Evolutionary conservation across 768 basidiomycete genomes (phyloP).

Genomic region (Coprinopsis sp.): DNA sequence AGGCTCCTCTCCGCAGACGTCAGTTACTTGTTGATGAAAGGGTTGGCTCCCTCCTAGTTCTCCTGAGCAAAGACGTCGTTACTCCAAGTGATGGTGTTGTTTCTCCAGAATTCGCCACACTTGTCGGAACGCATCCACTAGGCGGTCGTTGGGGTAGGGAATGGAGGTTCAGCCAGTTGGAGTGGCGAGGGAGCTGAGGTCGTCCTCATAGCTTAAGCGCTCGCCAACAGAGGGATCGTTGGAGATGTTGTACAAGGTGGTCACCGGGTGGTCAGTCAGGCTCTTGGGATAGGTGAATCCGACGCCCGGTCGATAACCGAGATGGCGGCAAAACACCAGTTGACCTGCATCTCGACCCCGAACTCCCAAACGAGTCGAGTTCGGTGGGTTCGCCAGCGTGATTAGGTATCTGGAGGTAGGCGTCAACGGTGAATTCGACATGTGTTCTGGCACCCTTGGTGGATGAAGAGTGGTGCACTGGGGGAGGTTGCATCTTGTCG

Average conservation of each 20-base stretch:
- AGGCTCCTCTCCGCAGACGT: slow-evolving; percentile 64
- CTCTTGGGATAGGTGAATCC: slow-evolving; percentile 59
- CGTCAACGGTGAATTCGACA: slow-evolving; percentile 41
- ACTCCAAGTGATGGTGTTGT: slow-evolving; percentile 80
- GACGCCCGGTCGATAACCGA: slow-evolving; percentile 94
- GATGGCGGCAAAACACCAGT: slow-evolving; percentile 93
- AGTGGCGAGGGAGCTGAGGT: slow-evolving; percentile 72
- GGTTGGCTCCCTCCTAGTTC: slow-evolving; percentile 76
- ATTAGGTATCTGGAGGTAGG: slow-evolving; percentile 77
- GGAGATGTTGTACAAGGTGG: slow-evolving; percentile 68
- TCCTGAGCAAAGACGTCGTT: slow-evolving; percentile 95
- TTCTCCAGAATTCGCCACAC: slow-evolving; percentile 41
- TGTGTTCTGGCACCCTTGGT: slow-evolving; percentile 29
- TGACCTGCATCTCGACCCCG: slow-evolving; percentile 90
- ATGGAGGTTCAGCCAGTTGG: slow-evolving; percentile 91
- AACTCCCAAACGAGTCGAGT: slow-evolving; percentile 87
- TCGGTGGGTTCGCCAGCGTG: slow-evolving; percentile 51
- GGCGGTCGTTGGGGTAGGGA: slow-evolving; percentile 67
- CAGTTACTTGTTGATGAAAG: slow-evolving; percentile 70
- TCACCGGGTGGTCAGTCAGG: slow-evolving; percentile 26
- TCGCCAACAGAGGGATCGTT: slow-evolving; percentile 76
- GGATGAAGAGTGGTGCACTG: slow-evolving; percentile 43
- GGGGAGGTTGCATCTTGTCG: slow-evolving; percentile 42
- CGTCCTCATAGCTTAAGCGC: slow-evolving; percentile 54
- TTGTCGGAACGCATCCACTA: slow-evolving; percentile 24